Conservation (phyloP, 2,329 filamentous ascomycete genomes). For the Colletotrichum lindemuthianum region DNA sequence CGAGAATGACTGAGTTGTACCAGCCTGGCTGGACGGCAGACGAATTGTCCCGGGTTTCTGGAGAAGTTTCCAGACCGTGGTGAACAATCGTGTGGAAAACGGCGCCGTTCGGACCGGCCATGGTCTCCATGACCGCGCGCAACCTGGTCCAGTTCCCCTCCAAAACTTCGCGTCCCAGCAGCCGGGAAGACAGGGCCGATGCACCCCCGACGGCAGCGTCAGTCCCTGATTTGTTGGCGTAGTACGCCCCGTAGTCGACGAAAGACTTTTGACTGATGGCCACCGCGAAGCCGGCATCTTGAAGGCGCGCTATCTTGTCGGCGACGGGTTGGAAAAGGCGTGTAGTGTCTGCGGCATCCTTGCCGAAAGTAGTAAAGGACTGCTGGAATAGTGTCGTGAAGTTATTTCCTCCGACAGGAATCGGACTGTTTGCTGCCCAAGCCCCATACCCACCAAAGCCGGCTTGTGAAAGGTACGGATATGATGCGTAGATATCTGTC, state of each 20-base stretch:
- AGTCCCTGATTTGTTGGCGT: slow-evolving; percentile 3
- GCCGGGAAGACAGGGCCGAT: slow-evolving; percentile 6
- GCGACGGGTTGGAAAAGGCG: slow-evolving; percentile 6
- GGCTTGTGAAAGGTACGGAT: slow-evolving; percentile 15
- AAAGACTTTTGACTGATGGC: slow-evolving; percentile 10
- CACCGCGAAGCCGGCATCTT: background rate
- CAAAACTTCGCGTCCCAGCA: slow-evolving; percentile 4
- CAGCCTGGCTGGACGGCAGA: slow-evolving; percentile 17
- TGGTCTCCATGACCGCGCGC: slow-evolving; percentile 8
- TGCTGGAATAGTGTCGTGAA: slow-evolving; percentile 11
- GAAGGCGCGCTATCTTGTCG: background rate
- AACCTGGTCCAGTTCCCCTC: slow-evolving; percentile 2
- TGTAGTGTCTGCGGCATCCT: background rate
- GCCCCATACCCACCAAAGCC: slow-evolving; percentile 22
- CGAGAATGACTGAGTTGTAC: slow-evolving; percentile 13
- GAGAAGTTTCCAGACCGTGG: slow-evolving; percentile 14
- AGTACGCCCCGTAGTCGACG: slow-evolving; percentile 11
- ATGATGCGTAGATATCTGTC: slow-evolving; percentile 7
- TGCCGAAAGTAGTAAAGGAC: slow-evolving; percentile 12
- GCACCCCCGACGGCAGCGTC: background rate
- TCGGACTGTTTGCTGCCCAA: slow-evolving; percentile 25
- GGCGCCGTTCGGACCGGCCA: slow-evolving; percentile 5
- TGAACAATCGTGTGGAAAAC: slow-evolving; percentile 18
- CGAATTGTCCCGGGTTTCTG: slow-evolving; percentile 1
- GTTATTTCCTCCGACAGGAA: slow-evolving; percentile 5